Conservation (phyloP, 2,329 filamentous ascomycete genomes). For the Hysterium pulicare region DNA sequence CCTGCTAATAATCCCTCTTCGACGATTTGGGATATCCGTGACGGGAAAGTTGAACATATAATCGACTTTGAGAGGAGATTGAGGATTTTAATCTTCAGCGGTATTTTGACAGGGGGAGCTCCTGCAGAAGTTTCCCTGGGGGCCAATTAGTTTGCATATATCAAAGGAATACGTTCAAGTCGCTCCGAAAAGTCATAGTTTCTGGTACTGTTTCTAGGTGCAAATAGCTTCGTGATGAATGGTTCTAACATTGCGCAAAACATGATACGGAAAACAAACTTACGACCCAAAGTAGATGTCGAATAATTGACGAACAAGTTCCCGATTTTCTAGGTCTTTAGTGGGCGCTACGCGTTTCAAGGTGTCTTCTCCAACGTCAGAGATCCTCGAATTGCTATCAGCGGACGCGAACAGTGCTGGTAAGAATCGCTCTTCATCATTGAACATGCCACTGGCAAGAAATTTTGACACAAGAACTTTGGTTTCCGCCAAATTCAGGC, state of each 20-base stretch:
- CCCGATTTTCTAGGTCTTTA: slow-evolving; percentile 67
- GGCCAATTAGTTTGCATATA: slow-evolving; percentile 8
- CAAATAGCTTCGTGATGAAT: too few relatives aligned
- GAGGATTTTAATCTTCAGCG: slow-evolving; percentile 75
- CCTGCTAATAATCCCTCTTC: slow-evolving; percentile 58
- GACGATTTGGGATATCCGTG: slow-evolving; percentile 67
- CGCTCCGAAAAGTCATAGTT: too few relatives aligned
- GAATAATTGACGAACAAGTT: slow-evolving; percentile 65
- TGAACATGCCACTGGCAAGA: slow-evolving; percentile 81
- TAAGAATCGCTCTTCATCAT: slow-evolving; percentile 76
- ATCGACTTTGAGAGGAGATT: slow-evolving; percentile 73
- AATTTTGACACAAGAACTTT: slow-evolving; percentile 69
- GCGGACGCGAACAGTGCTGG: slow-evolving; percentile 80
- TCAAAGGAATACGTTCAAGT: not conserved
- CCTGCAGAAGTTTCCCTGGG: slow-evolving; percentile 36
- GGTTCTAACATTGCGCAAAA: too few relatives aligned
- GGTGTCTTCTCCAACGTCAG: slow-evolving; percentile 82
- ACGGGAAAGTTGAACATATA: slow-evolving; percentile 65
- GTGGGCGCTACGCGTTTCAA: slow-evolving; percentile 70
- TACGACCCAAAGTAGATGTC: slow-evolving; percentile 62
- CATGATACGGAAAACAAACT: too few relatives aligned
- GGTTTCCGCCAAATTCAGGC: slow-evolving; percentile 65
- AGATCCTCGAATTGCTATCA: slow-evolving; percentile 75
- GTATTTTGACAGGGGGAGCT: slow-evolving; percentile 51
- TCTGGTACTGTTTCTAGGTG: too few relatives aligned